Evolutionary conservation across 2,329 filamentous ascomycete genomes (phyloP).

Genomic region (Lachnellula willkommii): DNA sequence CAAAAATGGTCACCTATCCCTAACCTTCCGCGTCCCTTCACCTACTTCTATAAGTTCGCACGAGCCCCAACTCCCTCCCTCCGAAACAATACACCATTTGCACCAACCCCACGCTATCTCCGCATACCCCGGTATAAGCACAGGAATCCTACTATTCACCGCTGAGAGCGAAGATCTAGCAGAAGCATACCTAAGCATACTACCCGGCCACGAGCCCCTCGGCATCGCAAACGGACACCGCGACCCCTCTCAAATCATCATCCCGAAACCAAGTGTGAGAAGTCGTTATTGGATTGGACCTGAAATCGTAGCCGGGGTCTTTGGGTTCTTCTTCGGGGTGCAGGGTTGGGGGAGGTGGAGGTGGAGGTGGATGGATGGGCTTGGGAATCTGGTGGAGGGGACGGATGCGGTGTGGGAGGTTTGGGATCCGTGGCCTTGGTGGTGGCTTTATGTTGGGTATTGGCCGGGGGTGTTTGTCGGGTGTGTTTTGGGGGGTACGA

Average conservation of each 20-base stretch:
- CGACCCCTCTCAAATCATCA: constrained; percentile 8
- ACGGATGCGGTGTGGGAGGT: constrained; percentile 47
- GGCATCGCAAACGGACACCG: constrained; percentile 5
- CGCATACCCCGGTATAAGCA: not conserved
- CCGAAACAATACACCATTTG: too few species aligned
- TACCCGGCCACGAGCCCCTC: constrained; percentile 27
- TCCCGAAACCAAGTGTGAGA: constrained; percentile 26
- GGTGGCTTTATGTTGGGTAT: constrained; percentile 50
- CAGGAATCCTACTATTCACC: constrained; percentile 56
- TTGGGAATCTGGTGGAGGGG: constrained; percentile 40
- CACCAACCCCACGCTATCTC: not conserved
- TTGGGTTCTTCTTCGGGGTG: not conserved
- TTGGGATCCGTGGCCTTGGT: constrained; percentile 51
- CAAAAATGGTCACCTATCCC: not conserved
- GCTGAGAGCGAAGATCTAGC: constrained; percentile 36
- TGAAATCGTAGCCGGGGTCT: not conserved
- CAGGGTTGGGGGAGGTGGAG: constrained; percentile 30
- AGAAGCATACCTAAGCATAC: constrained; percentile 45
- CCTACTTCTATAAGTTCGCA: not conserved
- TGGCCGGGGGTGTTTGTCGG: constrained; percentile 47
- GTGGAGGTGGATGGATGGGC: constrained; percentile 41
- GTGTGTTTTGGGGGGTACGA: constrained; percentile 37
- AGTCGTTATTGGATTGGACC: constrained; percentile 40
- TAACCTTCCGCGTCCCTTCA: not conserved
- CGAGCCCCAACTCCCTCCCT: too few species aligned